Evolutionary conservation across 306 rosid genomes (phyloP), one percentile per base, ranked within the genome.

Genomic region (Betula pendula): DNA sequence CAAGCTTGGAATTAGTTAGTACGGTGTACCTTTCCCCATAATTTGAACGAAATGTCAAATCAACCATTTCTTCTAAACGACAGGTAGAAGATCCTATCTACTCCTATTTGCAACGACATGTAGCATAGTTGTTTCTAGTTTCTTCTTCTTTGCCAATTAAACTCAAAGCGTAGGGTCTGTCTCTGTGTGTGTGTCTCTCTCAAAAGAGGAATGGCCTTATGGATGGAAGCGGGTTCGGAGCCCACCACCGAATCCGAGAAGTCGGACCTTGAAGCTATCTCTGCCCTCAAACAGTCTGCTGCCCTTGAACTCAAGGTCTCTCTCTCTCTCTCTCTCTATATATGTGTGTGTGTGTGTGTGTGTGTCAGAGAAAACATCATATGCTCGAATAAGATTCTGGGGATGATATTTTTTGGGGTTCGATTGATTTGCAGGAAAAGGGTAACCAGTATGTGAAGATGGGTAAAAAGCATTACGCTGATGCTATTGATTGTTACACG

Each of bases 261-360:
- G 29, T 97, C 94, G 14, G 96, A 92, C 94, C 93, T 94, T 69
- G 98, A 92, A 45, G 98, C 99, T 83, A 95, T 95, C 62, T 77
- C 90, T 72, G 89, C 99, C n/a, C 71, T 95, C 75, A 95, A 95
- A 84, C 89, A 89, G 20, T 86, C 93, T 49, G 33, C 97, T 47
- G 96, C 97, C 24, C 10, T 86, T 49, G 98, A 92, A 80, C 77
- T 94, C 68, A 94, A 94, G 93, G 98, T 89, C 56, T 27, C 58
- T 53, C 20, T 79, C 66, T 72, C 20, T 77, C 42, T 71, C 67
- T 52, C 25, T 50, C 29, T 71, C 27, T 69, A 1, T 42, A 3
- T 42, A 6, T 42, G 48, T 44, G 13, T 44, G 13, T 44, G 48
- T 35, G 38, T 47, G 15, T 19, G 1, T 6, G 3, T 80, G 48